phyloP scores from a whole-genome alignment of 106 monocot genomes.

The Apostasia ramifera region DNA sequence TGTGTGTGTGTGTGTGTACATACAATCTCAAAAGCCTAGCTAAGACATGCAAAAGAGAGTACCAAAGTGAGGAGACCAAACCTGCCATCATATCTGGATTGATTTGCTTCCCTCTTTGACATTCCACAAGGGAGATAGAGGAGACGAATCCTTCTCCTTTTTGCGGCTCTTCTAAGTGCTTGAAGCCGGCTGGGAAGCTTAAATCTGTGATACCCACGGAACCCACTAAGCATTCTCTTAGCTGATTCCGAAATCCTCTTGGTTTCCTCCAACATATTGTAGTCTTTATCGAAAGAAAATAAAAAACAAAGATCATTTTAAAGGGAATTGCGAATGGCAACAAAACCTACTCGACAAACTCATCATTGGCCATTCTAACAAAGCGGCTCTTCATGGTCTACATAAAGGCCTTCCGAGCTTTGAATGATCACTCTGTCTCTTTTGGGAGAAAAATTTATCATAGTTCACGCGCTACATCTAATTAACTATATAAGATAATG shows the following conservation, averaged over 20 bases:
- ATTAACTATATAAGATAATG: too few species aligned
- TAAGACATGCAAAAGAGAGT: too few species aligned
- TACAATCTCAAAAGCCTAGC: too few species aligned
- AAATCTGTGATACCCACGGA: slow-evolving; percentile 17
- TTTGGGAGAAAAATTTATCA: too few species aligned
- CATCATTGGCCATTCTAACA: too few species aligned
- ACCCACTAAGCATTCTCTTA: slow-evolving; percentile 21
- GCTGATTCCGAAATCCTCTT: slow-evolving; percentile 61
- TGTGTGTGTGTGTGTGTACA: too few species aligned
- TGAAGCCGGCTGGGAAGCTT: slow-evolving; percentile 28
- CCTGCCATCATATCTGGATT: slow-evolving; percentile 52
- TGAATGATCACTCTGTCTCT: too few species aligned
- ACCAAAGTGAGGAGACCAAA: slow-evolving; percentile 7
- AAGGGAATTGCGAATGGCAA: not conserved
- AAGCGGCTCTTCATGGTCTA: too few species aligned
- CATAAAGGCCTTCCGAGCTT: too few species aligned
- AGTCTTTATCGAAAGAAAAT: slow-evolving; percentile 43
- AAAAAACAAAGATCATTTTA: slow-evolving; percentile 1
- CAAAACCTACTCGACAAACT: not conserved
- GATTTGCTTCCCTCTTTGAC: slow-evolving; percentile 66
- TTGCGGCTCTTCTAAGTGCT: slow-evolving; percentile 44
- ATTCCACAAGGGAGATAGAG: slow-evolving; percentile 49
- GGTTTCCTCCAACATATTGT: slow-evolving; percentile 76
- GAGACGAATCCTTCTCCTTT: slow-evolving; percentile 29
- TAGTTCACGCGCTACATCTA: too few species aligned